These are phyloP conservation scores for Colletotrichum lindemuthianum DNA, from an alignment of 2,329 filamentous ascomycete species.

Conservation along the genomic window DNA sequence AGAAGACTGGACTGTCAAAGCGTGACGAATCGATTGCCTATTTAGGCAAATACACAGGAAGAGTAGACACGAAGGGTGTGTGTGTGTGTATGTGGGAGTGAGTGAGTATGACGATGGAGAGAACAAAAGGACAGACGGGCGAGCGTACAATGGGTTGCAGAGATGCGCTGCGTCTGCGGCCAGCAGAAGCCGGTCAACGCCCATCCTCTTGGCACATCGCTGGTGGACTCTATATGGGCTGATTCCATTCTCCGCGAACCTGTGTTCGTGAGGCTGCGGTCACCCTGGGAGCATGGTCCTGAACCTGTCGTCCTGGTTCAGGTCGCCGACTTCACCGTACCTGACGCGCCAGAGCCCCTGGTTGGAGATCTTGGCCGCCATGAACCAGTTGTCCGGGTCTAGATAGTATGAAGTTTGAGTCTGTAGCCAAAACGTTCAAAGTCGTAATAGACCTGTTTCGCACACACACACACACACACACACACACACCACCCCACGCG, in stretches of 20 bases:
- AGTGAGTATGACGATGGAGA: too few relatives aligned
- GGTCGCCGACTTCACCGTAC: conserved; percentile 65
- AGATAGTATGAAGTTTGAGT: conserved; percentile 70
- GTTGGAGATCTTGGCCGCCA: conserved; percentile 67
- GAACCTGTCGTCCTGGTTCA: conserved; percentile 64
- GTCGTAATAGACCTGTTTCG: conserved; percentile 59
- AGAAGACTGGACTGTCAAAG: too few relatives aligned
- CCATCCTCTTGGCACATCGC: conserved; percentile 64
- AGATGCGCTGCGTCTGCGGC: conserved; percentile 70
- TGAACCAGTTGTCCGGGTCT: conserved; percentile 67
- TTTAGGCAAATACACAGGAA: too few relatives aligned
- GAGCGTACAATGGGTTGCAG: conserved; percentile 55
- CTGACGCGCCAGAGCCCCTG: conserved; percentile 71
- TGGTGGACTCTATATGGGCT: conserved; percentile 71
- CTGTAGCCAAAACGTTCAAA: conserved; percentile 62
- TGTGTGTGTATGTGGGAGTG: too few relatives aligned
- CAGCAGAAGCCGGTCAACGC: conserved; percentile 64
- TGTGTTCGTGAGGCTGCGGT: conserved; percentile 67
- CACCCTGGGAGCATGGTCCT: conserved; percentile 66
- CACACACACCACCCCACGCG: too few relatives aligned
- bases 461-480: too few relatives aligned
- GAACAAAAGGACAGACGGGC: too few relatives aligned
- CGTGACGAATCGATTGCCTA: too few relatives aligned
- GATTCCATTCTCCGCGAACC: conserved; percentile 57
- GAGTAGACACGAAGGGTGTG: too few relatives aligned